phyloP scores from a whole-genome alignment of 495 filamentous ascomycete species.

The Neurospora sp. region DNA sequence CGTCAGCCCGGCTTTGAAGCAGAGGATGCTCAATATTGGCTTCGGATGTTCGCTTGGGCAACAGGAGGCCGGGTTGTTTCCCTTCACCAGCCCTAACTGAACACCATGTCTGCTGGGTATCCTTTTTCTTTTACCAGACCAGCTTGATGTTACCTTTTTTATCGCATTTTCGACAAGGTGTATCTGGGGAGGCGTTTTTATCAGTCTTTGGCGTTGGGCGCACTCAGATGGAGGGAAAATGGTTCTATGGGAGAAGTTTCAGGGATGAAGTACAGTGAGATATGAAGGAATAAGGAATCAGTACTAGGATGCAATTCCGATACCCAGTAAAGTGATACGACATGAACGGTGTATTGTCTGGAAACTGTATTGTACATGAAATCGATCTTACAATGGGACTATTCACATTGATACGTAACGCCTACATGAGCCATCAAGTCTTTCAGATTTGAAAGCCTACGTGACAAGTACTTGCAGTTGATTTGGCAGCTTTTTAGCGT shows the following conservation, averaged over 20 bases:
- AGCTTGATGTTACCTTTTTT: background rate
- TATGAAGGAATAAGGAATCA: background rate
- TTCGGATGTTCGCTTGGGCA: background rate
- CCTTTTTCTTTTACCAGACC: background rate
- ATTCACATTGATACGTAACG: background rate
- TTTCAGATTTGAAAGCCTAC: background rate
- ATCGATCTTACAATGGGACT: background rate
- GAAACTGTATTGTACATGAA: background rate
- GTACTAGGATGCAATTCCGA: background rate
- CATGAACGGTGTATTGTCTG: background rate
- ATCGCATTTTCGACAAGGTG: background rate
- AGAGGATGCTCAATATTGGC: background rate
- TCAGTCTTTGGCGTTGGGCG: background rate
- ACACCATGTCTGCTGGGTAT: background rate
- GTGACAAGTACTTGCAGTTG: background rate
- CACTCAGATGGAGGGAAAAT: background rate
- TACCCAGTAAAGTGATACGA: background rate
- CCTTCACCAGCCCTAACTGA: background rate
- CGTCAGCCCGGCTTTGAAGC: background rate
- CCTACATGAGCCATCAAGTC: background rate
- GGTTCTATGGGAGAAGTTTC: background rate
- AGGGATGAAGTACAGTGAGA: background rate
- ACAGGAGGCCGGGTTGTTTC: background rate
- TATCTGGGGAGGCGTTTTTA: background rate
- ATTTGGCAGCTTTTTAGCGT: background rate